Percentiles rank a stretch among this genome's conserved stretches.
These are phyloP conservation scores for Boletus bicolor DNA, from an alignment of 768 basidiomycete genomes.

Conservation along the genomic window DNA sequence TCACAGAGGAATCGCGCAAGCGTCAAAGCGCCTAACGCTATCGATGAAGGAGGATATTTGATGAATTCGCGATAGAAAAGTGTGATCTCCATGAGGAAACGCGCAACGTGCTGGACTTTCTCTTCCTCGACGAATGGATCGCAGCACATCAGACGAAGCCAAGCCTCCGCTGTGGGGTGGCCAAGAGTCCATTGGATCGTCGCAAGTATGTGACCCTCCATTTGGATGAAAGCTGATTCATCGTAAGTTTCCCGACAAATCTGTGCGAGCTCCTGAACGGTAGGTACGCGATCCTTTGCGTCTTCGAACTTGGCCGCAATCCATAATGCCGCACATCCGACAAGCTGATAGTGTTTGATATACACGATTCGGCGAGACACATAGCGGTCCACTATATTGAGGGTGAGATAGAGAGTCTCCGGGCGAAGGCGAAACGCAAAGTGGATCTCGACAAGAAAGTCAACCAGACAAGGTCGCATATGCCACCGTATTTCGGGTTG, in stretches of 20 bases:
- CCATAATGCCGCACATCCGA: conserved; percentile 98
- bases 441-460: conserved; percentile 98
- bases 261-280: conserved; percentile 88
- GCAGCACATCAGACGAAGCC: conserved; percentile 84
- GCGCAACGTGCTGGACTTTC: conserved; percentile 91
- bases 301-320: conserved; percentile 99
- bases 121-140: conserved; percentile 76
- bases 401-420: conserved; percentile 95
- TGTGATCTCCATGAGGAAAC: conserved; percentile 99
- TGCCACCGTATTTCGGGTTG: conserved; percentile 99
- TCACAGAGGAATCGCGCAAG: conserved; percentile 87
- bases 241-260: conserved; percentile 98
- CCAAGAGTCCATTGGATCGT: conserved; percentile 97
- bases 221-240: conserved; percentile 96
- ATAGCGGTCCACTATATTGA: conserved; percentile 99
- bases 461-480: conserved; percentile 98
- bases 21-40: conserved; percentile 86
- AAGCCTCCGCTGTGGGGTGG: conserved; percentile 96
- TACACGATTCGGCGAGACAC: conserved; percentile 98
- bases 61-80: conserved; percentile 97
- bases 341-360: conserved; percentile 98
- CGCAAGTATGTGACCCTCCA: conserved; percentile 95
- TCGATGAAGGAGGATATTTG: conserved; percentile 76
- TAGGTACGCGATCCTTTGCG: conserved; percentile 96
- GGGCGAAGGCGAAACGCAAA: conserved; percentile 97